Percentiles rank a stretch among this genome's conserved stretches.
These are phyloP conservation scores for Blastobotrys mokoenaii DNA, from an alignment of 805 yeast species.

Conservation along the genomic window DNA sequence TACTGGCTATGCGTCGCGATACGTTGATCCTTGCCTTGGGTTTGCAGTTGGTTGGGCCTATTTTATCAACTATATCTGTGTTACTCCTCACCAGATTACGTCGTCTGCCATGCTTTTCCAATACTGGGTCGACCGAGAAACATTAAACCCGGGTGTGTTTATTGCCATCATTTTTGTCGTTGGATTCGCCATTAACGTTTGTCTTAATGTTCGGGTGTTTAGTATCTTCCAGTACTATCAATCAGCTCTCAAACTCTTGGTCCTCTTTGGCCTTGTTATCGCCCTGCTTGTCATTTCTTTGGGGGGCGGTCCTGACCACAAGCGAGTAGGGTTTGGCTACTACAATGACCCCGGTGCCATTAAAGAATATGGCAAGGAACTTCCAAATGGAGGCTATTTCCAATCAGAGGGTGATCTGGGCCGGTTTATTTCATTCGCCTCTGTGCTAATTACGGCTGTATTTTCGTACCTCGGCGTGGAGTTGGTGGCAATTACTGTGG, in stretches of 20 bases:
- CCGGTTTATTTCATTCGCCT: constrained; percentile 61
- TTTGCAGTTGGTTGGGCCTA: constrained; percentile 75
- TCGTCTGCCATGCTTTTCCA: constrained; percentile 73
- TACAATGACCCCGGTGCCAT: constrained; percentile 51
- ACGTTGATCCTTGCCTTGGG: constrained; percentile 68
- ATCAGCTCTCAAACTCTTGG: constrained; percentile 60
- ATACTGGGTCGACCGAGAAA: constrained; percentile 52
- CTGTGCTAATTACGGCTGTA: constrained; percentile 61
- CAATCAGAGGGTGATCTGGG: constrained; percentile 45
- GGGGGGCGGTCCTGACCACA: constrained; percentile 75
- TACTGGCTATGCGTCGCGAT: constrained; percentile 63
- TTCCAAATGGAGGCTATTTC: background rate
- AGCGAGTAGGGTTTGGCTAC: constrained; percentile 50
- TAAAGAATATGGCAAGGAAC: constrained; percentile 39
- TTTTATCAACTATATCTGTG: constrained; percentile 65
- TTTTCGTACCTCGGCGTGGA: constrained; percentile 85
- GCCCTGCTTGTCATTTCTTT: constrained; percentile 69
- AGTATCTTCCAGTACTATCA: constrained; percentile 82
- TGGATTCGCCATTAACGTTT: constrained; percentile 46
- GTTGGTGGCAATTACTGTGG: constrained; percentile 75
- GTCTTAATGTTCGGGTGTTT: constrained; percentile 47
- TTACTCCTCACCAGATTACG: constrained; percentile 77
- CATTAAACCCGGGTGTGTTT: constrained; percentile 3
- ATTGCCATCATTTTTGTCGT: background rate
- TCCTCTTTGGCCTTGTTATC: constrained; percentile 63